phyloP scores from a whole-genome alignment of 352 stramenopile species.

The Globisporangium abappressorium region DNA sequence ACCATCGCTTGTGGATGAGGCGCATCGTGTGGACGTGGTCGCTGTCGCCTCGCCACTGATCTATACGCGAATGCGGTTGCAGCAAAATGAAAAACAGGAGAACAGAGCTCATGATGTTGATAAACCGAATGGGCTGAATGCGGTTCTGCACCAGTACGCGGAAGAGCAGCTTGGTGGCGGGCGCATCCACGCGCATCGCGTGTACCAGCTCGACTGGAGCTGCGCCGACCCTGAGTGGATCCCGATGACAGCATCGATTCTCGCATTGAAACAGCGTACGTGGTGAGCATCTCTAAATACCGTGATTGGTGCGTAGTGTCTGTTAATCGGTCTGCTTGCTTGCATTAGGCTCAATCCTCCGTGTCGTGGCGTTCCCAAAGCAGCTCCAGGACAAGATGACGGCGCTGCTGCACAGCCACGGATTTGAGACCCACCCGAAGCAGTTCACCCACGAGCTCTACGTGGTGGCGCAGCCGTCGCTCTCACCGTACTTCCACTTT shows the following conservation, averaged over 20 bases:
- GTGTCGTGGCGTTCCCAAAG: slow-evolving; percentile 36
- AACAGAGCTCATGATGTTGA: background rate
- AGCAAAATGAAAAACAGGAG: background rate
- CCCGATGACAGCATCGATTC: slow-evolving; percentile 4
- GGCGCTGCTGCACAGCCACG: slow-evolving; percentile 27
- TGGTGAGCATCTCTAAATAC: background rate
- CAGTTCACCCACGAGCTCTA: slow-evolving; percentile 45
- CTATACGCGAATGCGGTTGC: slow-evolving; percentile 5
- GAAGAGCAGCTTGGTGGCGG: slow-evolving; percentile 19
- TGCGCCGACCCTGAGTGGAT: slow-evolving; percentile 49
- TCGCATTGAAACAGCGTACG: slow-evolving; percentile 8
- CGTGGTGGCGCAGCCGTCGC: slow-evolving; percentile 27
- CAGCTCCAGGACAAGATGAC: slow-evolving; percentile 35
- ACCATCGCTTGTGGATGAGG: background rate
- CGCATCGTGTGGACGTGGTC: slow-evolving; percentile 5
- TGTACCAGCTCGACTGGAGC: slow-evolving; percentile 48
- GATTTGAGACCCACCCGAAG: slow-evolving; percentile 37
- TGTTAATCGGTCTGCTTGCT: background rate
- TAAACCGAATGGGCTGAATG: slow-evolving; percentile 1
- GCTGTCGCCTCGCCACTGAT: slow-evolving; percentile 17
- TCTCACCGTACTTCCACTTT: slow-evolving; percentile 36
- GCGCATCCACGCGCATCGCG: slow-evolving; percentile 44
- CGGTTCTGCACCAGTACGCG: background rate
- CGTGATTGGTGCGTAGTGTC: background rate
- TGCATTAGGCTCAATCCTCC: slow-evolving; percentile 17